Evolutionary conservation across 768 basidiomycete species (phyloP), one percentile per base, ranked within the genome.

Genomic region (Leucocoprinus sp.): DNA sequence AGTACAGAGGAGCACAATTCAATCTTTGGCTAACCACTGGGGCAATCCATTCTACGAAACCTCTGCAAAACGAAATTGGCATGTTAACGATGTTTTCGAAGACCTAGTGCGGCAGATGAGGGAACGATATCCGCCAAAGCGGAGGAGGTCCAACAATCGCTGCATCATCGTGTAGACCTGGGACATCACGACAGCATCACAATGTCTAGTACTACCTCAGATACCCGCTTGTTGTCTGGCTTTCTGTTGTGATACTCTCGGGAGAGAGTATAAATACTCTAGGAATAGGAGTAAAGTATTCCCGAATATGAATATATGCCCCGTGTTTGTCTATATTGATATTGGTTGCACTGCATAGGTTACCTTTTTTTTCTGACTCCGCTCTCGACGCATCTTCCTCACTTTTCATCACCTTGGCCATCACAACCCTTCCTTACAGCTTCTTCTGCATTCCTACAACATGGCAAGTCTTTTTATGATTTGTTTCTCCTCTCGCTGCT

Each of bases 41-140:
- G 67, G 68, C 11, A 64, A 87, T n/a, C 84, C 72, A 8, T 84
- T 87, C 56, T 90, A 84, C 57, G 89, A 91, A 64, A 91, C 88
- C 2, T 89, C 86, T n/a, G 85, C 88, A 8, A 91, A 90, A 61
- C 71, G 76, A 37, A 80, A 89, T 56, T 87, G 84, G 86, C 78
- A 90, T 53, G 72, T 91, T 43, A 64, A 65, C 7, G 84, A 87
- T 29, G 86, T 84, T 14, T 91, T 91, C 57, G 79, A 84, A 54
- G 82, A 84, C 49, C 71, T 90, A 22, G 65, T 87, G 37, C 72
- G 74, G 51, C 85, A 84, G 54, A 86, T 90, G 86, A 74, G 82
- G 23, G 60, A 53, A 42, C 72, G 72, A 48, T 85, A 81, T 59
- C 84, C 84, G 14, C 55, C 65, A 29, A 72, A 76, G 34, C 56